These are phyloP conservation scores for Aspergillus baeticus DNA, from an alignment of 495 filamentous ascomycete species.

Conservation along the genomic window DNA sequence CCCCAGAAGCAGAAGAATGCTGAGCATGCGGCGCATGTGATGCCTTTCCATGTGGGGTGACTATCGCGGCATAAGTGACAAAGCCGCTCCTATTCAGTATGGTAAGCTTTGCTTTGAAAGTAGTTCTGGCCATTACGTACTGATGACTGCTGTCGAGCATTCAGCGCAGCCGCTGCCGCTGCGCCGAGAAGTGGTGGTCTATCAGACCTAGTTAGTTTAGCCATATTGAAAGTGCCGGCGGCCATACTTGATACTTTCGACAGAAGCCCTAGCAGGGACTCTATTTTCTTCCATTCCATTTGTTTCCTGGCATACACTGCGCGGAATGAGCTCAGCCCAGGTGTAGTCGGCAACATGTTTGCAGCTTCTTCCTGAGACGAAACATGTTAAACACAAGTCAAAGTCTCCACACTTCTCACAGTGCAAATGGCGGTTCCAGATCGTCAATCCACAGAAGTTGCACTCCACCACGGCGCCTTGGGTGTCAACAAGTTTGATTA, in stretches of 20 bases:
- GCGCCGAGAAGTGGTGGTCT: conserved; percentile 17
- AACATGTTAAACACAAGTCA: conserved; percentile 23
- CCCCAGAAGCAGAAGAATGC: conserved; percentile 25
- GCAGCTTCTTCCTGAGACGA: conserved; percentile 23
- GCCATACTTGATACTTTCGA: too few relatives aligned
- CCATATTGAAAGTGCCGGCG: too few relatives aligned
- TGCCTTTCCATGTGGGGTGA: conserved; percentile 20
- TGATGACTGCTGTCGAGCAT: conserved; percentile 12
- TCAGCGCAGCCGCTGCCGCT: conserved; percentile 11
- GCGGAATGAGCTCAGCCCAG: conserved; percentile 20
- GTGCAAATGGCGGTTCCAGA: conserved; percentile 26
- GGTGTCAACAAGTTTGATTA: conserved; percentile 17
- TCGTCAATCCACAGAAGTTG: conserved; percentile 24
- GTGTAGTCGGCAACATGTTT: conserved; percentile 20
- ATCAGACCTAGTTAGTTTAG: neutral
- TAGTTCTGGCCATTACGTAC: conserved; percentile 2
- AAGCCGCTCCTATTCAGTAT: conserved; percentile 17
- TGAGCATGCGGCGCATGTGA: conserved; percentile 14
- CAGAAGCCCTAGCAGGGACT: neutral
- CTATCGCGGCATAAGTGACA: conserved; percentile 24
- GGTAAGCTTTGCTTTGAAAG: neutral
- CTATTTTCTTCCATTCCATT: neutral
- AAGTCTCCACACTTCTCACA: conserved; percentile 25
- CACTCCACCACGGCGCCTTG: conserved; percentile 25
- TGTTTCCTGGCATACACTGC: conserved; percentile 5